Evolutionary conservation across 1,284 basidiomycete species (phyloP).

Genomic region (Marasmius oreades): DNA sequence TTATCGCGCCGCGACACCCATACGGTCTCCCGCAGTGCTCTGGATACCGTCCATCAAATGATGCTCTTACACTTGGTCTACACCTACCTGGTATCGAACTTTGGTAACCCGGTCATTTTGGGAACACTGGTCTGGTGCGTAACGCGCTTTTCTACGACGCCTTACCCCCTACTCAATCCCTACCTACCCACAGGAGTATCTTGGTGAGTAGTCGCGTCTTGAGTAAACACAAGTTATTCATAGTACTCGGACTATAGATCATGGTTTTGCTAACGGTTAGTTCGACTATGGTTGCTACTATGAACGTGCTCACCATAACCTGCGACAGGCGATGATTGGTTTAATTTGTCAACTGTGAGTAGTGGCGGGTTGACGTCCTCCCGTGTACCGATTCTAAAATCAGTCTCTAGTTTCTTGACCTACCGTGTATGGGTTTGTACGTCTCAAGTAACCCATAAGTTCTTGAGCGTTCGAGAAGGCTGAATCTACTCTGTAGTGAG

Average conservation of each 20-base stretch:
- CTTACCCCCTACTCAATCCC: neutral
- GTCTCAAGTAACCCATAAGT: neutral
- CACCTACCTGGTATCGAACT: conserved; percentile 8
- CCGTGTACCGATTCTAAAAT: no score
- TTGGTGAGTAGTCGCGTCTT: conserved; percentile 4
- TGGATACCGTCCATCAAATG: conserved; percentile 11
- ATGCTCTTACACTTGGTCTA: conserved; percentile 12
- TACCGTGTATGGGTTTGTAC: conserved; percentile 13
- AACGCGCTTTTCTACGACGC: neutral
- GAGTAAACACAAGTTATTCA: neutral
- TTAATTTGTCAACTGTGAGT: conserved; percentile 9
- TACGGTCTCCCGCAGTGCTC: neutral
- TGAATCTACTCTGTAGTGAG: conserved; percentile 5
- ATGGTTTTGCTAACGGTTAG: conserved; percentile 14
- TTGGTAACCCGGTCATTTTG: conserved; percentile 4
- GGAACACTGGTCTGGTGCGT: conserved; percentile 7
- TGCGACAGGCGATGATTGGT: conserved; percentile 5
- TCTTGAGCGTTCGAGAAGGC: neutral
- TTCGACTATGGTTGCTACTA: neutral
- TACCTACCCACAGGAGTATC: conserved; percentile 7
- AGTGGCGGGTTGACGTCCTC: no score
- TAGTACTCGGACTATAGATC: neutral
- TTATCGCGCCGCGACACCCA: no score
- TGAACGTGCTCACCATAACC: neutral
- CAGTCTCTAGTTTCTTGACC: conserved; percentile 13